Conservation (phyloP, 2,329 filamentous ascomycete species). For the Orbilia blumenaviensis region DNA sequence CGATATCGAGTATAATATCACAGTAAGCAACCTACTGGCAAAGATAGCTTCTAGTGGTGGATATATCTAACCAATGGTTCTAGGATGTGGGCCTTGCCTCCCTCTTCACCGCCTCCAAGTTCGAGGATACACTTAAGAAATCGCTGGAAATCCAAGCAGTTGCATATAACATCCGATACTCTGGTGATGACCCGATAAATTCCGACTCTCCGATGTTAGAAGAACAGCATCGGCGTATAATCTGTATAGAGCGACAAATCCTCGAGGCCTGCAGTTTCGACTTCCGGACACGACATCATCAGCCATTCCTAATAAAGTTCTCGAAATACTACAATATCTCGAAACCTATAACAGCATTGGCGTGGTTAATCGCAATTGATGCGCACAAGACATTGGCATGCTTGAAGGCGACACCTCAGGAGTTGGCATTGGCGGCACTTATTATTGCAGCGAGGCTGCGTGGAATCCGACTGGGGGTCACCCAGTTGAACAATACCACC, state of each 20-base stretch:
- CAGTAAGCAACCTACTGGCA: conserved; percentile 60
- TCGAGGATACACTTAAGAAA: conserved; percentile 97
- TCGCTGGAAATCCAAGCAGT: conserved; percentile 91
- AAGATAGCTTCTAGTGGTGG: neutral
- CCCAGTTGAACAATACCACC: conserved; percentile 61
- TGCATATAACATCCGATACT: conserved; percentile 79
- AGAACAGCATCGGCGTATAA: conserved; percentile 77
- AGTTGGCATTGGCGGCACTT: conserved; percentile 81
- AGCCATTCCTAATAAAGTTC: conserved; percentile 84
- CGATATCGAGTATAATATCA: conserved; percentile 84
- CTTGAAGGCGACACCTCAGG: conserved; percentile 86
- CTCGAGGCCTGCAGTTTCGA: conserved; percentile 94
- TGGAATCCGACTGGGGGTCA: conserved; percentile 66
- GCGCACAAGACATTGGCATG: conserved; percentile 93
- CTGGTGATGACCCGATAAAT: conserved; percentile 60
- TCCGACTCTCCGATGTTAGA: conserved; percentile 82
- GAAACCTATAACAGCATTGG: conserved; percentile 71
- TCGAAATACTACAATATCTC: conserved; percentile 69
- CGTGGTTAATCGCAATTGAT: conserved; percentile 85
- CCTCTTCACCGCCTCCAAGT: conserved; percentile 93
- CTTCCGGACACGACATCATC: conserved; percentile 87
- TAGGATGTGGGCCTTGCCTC: conserved; percentile 87
- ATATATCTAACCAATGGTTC: conserved; percentile 3
- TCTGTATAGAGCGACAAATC: conserved; percentile 89
- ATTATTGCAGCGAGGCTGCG: conserved; percentile 80